phyloP scores from a whole-genome alignment of 352 stramenopile species.

The Chrysophaeum taylorii region DNA sequence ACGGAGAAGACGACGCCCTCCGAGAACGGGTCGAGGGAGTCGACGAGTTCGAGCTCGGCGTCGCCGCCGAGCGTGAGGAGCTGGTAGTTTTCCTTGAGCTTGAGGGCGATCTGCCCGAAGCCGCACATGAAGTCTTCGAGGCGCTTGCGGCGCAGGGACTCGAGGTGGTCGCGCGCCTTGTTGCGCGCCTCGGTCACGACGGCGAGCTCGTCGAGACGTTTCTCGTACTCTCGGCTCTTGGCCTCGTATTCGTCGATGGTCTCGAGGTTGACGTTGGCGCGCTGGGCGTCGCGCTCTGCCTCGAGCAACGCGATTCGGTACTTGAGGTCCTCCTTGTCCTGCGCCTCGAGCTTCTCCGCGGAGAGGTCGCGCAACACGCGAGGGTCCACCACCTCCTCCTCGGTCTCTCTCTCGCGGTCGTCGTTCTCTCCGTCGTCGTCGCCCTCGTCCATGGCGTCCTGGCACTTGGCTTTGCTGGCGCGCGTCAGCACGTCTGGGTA shows the following conservation, averaged over 20 bases:
- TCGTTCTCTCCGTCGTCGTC: conserved; percentile 33
- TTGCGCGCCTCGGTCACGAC: conserved; percentile 80
- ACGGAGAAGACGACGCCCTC: conserved; percentile 98
- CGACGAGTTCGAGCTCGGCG: conserved; percentile 96
- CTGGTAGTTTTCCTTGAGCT: conserved; percentile 99
- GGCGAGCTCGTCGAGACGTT: conserved; percentile 82
- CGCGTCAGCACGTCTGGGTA: neutral
- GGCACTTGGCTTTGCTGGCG: conserved; percentile 13
- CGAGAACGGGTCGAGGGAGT: conserved; percentile 97
- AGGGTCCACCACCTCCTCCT: conserved; percentile 25
- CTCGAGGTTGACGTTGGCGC: conserved; percentile 75
- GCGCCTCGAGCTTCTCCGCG: conserved; percentile 60
- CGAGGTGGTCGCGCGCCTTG: conserved; percentile 77
- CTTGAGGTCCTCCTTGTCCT: conserved; percentile 79
- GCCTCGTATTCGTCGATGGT: conserved; percentile 60
- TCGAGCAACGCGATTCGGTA: conserved; percentile 80
- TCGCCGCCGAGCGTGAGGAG: conserved; percentile 81
- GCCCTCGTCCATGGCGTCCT: conserved; percentile 34
- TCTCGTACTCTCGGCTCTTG: conserved; percentile 84
- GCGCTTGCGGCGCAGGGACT: conserved; percentile 87
- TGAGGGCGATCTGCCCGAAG: conserved; percentile 95
- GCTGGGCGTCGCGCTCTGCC: conserved; percentile 76
- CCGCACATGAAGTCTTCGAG: conserved; percentile 98
- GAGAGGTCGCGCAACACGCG: conserved; percentile 56
- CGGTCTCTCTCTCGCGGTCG: conserved; percentile 42